A percentile compares a stretch with the other conserved stretches of the same genome.
These are phyloP conservation scores for Boletus edulis DNA, from an alignment of 768 basidiomycete genomes.

Conservation along the genomic window DNA sequence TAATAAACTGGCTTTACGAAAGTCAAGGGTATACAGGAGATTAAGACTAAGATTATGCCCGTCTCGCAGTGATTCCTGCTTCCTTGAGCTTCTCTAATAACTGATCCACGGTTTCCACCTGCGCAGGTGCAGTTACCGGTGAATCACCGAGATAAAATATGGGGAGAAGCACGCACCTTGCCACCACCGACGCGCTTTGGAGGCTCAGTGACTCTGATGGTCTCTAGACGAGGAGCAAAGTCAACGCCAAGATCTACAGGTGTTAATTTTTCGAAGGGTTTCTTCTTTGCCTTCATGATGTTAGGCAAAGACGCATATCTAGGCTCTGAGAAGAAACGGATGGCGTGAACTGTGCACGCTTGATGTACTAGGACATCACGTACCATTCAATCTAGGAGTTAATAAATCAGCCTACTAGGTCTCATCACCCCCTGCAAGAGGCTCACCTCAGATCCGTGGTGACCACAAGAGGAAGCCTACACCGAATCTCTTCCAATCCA, in stretches of 20 bases:
- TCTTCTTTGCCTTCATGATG: constrained; percentile 99
- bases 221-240: constrained; percentile 79
- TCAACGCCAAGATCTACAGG: constrained; percentile 82
- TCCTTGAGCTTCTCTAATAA: constrained; percentile 87
- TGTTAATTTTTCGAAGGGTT: constrained; percentile 82
- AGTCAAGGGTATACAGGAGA: constrained; percentile 4
- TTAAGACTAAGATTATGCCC: constrained; percentile 12
- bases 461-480: constrained; percentile 77
- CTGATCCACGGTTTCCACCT: constrained; percentile 86
- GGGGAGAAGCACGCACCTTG: constrained; percentile 53
- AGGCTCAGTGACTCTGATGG: constrained; percentile 85
- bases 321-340: constrained; percentile 57
- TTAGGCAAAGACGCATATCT: constrained; percentile 97
- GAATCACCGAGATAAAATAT: not conserved
- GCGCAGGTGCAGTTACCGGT: not conserved
- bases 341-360: not conserved
- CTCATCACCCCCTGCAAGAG: not conserved
- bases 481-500: constrained; percentile 79
- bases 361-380: constrained; percentile 4
- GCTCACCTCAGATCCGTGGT: constrained; percentile 91
- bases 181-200: constrained; percentile 87
- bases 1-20: not conserved
- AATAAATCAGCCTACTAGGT: not conserved
- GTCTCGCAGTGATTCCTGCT: constrained; percentile 54
- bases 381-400: constrained; percentile 67